Conservation (phyloP, 441 rosid genomes). For the Gossypium gossypioides region DNA sequence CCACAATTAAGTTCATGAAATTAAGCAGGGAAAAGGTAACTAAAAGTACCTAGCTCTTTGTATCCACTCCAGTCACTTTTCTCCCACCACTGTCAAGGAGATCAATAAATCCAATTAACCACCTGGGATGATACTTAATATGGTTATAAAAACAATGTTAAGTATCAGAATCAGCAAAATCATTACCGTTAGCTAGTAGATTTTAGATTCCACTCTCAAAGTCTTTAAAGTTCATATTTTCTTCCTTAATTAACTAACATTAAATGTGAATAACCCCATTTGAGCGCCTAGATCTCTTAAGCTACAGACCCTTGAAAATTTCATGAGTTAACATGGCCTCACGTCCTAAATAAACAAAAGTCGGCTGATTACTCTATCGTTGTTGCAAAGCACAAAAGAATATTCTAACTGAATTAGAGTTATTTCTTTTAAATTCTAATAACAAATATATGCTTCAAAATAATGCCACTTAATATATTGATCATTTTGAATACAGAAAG, state of each 20-base stretch:
- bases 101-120: slow-evolving; percentile 78
- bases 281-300: not conserved
- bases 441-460: not conserved
- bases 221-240: not conserved
- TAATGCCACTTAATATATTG: not conserved
- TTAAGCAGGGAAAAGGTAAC: slow-evolving; percentile 13
- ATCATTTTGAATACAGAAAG: not conserved
- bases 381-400: not conserved
- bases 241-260: not conserved
- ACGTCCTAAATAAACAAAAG: not conserved
- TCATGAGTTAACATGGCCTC: not conserved
- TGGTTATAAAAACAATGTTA: slow-evolving; percentile 38
- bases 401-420: not conserved
- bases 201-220: slow-evolving; percentile 1
- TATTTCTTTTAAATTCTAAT: not conserved
- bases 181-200: slow-evolving; percentile 7
- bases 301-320: not conserved
- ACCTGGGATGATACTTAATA: slow-evolving; percentile 54
- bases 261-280: not conserved
- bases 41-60: slow-evolving; percentile 83
- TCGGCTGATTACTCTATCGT: not conserved
- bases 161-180: not conserved
- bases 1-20: not conserved
- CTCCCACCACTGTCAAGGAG: slow-evolving; percentile 99
- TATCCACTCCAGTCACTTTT: slow-evolving; percentile 99